phyloP scores from a whole-genome alignment of 73 alveolate species.

The Paramecium pentaurelia region DNA sequence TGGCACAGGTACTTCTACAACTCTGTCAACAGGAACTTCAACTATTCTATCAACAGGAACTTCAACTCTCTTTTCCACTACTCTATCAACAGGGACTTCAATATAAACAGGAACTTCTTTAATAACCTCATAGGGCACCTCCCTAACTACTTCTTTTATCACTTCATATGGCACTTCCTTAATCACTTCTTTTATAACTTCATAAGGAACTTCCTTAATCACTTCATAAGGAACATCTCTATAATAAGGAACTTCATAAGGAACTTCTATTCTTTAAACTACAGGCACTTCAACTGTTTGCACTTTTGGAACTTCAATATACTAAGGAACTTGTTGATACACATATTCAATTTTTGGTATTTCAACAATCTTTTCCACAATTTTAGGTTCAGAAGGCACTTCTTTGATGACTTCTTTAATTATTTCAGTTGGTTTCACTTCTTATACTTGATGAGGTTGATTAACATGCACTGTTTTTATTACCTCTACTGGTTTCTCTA shows the following conservation, averaged over 20 bases:
- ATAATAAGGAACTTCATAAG: conserved; percentile 24
- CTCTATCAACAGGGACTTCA: conserved; percentile 39
- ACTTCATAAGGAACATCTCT: conserved; percentile 51
- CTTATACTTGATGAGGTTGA: neutral
- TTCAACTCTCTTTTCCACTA: conserved; percentile 35
- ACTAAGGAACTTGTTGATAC: conserved; percentile 39
- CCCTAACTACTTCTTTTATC: neutral
- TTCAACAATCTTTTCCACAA: neutral
- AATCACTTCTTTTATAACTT: neutral
- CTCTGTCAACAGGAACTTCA: conserved; percentile 34
- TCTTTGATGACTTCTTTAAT: conserved; percentile 27
- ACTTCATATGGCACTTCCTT: conserved; percentile 13
- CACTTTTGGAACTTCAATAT: neutral
- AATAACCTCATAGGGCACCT: conserved; percentile 17
- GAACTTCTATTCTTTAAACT: neutral
- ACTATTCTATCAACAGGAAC: conserved; percentile 42
- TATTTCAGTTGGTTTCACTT: neutral
- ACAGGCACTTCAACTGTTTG: conserved; percentile 35
- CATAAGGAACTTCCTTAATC: conserved; percentile 47
- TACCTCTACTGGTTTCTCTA: conserved; percentile 20
- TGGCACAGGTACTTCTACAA: conserved; percentile 3
- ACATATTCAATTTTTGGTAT: conserved; percentile 43
- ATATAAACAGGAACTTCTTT: neutral
- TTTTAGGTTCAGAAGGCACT: neutral
- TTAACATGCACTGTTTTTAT: neutral